Evolutionary conservation across 768 basidiomycete species (phyloP), one percentile per base, ranked within the genome.

Genomic region (Ramaria sp.): DNA sequence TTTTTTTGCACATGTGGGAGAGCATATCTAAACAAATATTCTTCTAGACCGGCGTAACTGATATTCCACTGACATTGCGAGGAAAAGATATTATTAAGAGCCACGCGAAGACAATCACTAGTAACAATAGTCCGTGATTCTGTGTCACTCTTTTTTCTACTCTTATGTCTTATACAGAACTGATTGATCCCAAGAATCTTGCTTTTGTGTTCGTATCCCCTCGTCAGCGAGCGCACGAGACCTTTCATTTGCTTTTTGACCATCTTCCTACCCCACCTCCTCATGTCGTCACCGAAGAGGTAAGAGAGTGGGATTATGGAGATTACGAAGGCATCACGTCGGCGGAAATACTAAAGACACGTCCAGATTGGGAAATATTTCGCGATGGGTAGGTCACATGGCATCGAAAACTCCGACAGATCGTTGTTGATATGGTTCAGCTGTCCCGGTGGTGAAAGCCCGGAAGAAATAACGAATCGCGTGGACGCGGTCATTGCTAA

Each of bases 291-390:
- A 81, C 83, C 0, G 87, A 89, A 59, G 76, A 79, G 22, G 82
- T 73, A 24, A 73, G 81, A 41, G 91, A 94, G 65, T 94, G 90
- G 90, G 87, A 95, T 62, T 95, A 95, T 64, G 88, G 94, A 9
- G 79, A 88, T 7, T 96, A 88, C 63, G 93, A 95, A 65, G 93
- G 92, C 5, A 77, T 93, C 39, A 65, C 76, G 25, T 72, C 82
- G n/a, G 70, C 78, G n/a, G 88, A 95, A 61, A 95, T 95, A 61
- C 71, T 80, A 57, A 73, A 73, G 48, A 74, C 70, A 54, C 76
- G 71, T 49, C 71, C 76, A 3, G 65, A 63, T 32, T 97, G 91
- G 91, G 62, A 65, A n/a, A 92, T 94, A 61, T 95, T 90, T 89
- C 75, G 66, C 38, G 85, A 93, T 62, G 91, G 88, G 84, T 84